These are phyloP conservation scores for Zymoseptoria passerinii DNA, from an alignment of 2,329 filamentous ascomycete genomes.

Conservation along the genomic window DNA sequence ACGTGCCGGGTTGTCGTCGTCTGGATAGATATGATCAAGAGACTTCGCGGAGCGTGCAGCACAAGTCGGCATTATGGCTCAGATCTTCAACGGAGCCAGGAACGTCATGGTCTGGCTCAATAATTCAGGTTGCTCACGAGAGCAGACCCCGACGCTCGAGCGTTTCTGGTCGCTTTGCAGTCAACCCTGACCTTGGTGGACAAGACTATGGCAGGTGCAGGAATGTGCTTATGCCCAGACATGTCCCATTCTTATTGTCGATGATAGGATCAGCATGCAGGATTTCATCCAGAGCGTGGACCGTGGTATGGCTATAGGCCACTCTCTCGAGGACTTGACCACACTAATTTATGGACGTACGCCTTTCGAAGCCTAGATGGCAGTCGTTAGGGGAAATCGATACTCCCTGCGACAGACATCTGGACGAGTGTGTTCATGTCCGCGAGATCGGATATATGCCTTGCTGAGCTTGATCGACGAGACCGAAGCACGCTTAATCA, in stretches of 20 bases:
- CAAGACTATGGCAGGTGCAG: conserved; percentile 7
- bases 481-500: neutral
- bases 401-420: neutral
- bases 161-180: conserved; percentile 2
- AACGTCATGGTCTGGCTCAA: conserved; percentile 12
- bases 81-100: conserved; percentile 6
- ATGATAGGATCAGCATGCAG: neutral
- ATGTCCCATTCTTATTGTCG: neutral
- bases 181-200: neutral
- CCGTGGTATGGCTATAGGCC: too few relatives aligned
- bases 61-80: conserved; percentile 13
- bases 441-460: neutral
- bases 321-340: neutral
- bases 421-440: neutral
- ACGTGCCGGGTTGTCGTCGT: neutral
- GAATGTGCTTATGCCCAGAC: conserved; percentile 2
- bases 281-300: neutral
- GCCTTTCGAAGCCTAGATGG: neutral
- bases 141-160: neutral
- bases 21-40: conserved; percentile 14
- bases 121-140: neutral
- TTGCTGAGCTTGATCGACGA: neutral
- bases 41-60: conserved; percentile 5
- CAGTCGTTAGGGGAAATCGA: neutral
- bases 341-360: too few relatives aligned